A percentile compares a stretch with the other conserved stretches of the same genome.
Evolutionary conservation across 2,329 filamentous ascomycete species (phyloP).

Genomic region (Colletotrichum filicis): DNA sequence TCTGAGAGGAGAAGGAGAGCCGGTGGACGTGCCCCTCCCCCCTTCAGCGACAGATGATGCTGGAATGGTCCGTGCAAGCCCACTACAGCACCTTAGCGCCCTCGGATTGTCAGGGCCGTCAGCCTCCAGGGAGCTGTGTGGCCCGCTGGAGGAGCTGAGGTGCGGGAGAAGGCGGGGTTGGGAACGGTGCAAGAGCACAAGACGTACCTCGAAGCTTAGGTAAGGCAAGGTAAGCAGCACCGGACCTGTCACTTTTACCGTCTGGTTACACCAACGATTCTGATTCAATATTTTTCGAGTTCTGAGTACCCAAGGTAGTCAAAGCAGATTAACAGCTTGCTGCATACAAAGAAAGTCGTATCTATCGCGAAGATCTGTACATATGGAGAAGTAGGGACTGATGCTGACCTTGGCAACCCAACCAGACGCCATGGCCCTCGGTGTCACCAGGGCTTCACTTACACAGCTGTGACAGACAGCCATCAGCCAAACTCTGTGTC

Average conservation of each 20-base stretch:
- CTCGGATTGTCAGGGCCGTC: slow-evolving; percentile 20
- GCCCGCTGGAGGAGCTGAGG: background rate
- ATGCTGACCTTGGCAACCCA: background rate
- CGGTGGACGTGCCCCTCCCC: slow-evolving; percentile 22
- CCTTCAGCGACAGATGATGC: slow-evolving; percentile 17
- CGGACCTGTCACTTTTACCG: background rate
- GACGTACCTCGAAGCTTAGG: background rate
- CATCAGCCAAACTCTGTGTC: background rate
- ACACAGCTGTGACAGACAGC: background rate
- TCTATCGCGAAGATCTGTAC: background rate
- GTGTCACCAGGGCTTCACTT: background rate
- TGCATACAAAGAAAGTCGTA: background rate
- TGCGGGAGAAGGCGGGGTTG: background rate
- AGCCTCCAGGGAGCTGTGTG: slow-evolving; percentile 1
- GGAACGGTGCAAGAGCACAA: background rate
- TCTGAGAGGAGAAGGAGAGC: slow-evolving; percentile 9
- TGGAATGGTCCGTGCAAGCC: slow-evolving; percentile 29
- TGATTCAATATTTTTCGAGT: background rate
- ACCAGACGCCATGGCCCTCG: background rate
- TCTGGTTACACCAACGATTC: background rate
- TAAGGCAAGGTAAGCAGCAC: background rate
- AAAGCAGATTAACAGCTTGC: background rate
- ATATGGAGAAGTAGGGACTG: too few species aligned
- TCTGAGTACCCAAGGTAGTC: background rate
- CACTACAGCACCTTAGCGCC: slow-evolving; percentile 19